phyloP scores from a whole-genome alignment of 805 yeast genomes.

The Saccharomycopsis oosterbeekiorum region DNA sequence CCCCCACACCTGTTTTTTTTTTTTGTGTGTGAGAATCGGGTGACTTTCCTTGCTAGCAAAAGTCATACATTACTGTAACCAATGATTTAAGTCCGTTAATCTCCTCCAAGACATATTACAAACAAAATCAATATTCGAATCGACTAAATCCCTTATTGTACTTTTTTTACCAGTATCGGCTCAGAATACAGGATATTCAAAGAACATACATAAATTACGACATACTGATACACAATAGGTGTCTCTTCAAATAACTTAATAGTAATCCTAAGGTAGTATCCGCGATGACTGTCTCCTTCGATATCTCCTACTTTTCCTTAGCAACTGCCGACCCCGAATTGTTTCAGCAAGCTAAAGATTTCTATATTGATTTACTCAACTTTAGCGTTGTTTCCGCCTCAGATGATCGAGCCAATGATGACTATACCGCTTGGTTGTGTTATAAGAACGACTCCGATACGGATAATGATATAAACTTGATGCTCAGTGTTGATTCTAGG shows the following conservation, averaged over 20 bases:
- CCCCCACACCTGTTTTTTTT: background rate
- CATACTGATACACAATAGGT: background rate
- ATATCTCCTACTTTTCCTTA: conserved; percentile 42
- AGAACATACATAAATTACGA: background rate
- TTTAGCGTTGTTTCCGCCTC: conserved; percentile 25
- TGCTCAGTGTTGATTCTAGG: conserved; percentile 21
- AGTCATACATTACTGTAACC: background rate
- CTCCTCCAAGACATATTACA: too few species aligned
- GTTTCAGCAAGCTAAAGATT: conserved; percentile 38
- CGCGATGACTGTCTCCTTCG: conserved; percentile 24
- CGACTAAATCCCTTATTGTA: too few species aligned
- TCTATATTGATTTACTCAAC: conserved; percentile 43
- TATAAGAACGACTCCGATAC: conserved; percentile 24
- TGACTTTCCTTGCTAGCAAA: background rate
- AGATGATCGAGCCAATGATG: background rate
- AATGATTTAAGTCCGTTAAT: background rate
- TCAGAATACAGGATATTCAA: background rate
- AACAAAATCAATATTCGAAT: too few species aligned
- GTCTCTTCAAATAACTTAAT: too few species aligned
- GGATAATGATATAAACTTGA: conserved; percentile 23
- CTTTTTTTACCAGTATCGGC: background rate
- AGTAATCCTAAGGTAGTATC: background rate
- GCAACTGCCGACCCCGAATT: conserved; percentile 41
- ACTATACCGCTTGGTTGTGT: conserved; percentile 27
- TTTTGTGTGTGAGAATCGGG: background rate